Conservation (phyloP, 148 eudicot species). For the Chenopodium berlandieri region DNA sequence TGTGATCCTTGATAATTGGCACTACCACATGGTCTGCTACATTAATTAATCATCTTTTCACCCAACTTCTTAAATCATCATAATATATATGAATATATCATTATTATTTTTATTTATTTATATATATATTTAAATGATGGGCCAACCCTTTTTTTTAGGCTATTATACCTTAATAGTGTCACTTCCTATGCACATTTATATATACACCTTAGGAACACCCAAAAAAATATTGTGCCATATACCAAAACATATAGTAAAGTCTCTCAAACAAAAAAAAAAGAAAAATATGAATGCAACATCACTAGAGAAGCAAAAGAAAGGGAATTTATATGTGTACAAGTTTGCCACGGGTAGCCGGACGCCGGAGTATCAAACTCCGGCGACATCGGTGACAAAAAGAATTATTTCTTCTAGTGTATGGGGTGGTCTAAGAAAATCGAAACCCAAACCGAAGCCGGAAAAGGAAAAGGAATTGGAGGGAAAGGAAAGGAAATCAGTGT, state of each 20-base stretch:
- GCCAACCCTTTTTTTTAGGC: slow-evolving; percentile 6
- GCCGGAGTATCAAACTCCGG: slow-evolving; percentile 32
- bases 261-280: too few species aligned
- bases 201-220: neutral
- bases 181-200: slow-evolving; percentile 16
- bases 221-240: slow-evolving; percentile 1
- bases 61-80: slow-evolving; percentile 19
- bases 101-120: neutral
- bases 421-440: slow-evolving; percentile 49
- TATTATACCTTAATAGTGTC: slow-evolving; percentile 21
- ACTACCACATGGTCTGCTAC: slow-evolving; percentile 51
- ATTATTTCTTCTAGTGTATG: slow-evolving; percentile 26
- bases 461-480: neutral
- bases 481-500: slow-evolving; percentile 13
- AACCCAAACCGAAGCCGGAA: slow-evolving; percentile 19
- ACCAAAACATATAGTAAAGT: neutral
- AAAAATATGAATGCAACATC: slow-evolving; percentile 30
- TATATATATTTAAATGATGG: neutral
- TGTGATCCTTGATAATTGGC: slow-evolving; percentile 36
- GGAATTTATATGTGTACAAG: slow-evolving; percentile 62
- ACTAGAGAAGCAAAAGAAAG: slow-evolving; percentile 44
- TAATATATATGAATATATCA: neutral
- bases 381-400: slow-evolving; percentile 34
- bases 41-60: slow-evolving; percentile 19
- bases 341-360: slow-evolving; percentile 37